Percentiles rank a stretch among this genome's conserved stretches.
Conservation (phyloP, 208 protist genomes). For the Phytomonas serpens region DNA sequence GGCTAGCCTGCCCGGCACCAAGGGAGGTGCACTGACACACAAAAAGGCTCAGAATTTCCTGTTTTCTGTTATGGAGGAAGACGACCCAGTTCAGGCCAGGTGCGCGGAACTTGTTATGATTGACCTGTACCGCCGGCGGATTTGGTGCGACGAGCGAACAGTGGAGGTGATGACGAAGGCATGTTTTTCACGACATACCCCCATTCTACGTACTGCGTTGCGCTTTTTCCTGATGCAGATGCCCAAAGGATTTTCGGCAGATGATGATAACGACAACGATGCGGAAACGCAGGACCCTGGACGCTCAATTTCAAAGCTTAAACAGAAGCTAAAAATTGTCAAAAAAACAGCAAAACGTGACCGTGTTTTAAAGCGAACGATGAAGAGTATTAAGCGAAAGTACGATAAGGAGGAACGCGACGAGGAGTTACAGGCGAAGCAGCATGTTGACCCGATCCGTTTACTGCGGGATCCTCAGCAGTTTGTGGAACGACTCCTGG, state of each 20-base stretch:
- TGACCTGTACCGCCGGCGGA: slow-evolving; percentile 94
- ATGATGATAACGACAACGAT: slow-evolving; percentile 55
- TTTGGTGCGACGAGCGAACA: slow-evolving; percentile 91
- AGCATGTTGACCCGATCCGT: slow-evolving; percentile 91
- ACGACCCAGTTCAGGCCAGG: slow-evolving; percentile 87
- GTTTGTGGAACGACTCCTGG: slow-evolving; percentile 93
- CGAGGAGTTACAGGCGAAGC: slow-evolving; percentile 46
- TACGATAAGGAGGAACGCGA: slow-evolving; percentile 60
- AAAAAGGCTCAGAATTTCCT: slow-evolving; percentile 94
- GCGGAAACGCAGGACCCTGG: slow-evolving; percentile 68
- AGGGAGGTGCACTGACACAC: slow-evolving; percentile 83
- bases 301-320: slow-evolving; percentile 79
- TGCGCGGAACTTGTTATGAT: slow-evolving; percentile 96
- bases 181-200: slow-evolving; percentile 89
- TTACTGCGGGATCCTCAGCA: slow-evolving; percentile 95
- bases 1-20: slow-evolving; percentile 81
- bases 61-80: slow-evolving; percentile 91
- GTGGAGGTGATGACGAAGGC: slow-evolving; percentile 95
- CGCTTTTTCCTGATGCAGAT: slow-evolving; percentile 94
- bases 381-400: slow-evolving; percentile 54
- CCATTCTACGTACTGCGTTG: slow-evolving; percentile 91
- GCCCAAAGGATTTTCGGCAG: slow-evolving; percentile 64
- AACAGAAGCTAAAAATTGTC: slow-evolving; percentile 89
- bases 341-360: slow-evolving; percentile 89
- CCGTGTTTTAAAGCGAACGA: slow-evolving; percentile 77